phyloP scores from a whole-genome alignment of 2,329 filamentous ascomycete species.

The Metarhizium sp. region DNA sequence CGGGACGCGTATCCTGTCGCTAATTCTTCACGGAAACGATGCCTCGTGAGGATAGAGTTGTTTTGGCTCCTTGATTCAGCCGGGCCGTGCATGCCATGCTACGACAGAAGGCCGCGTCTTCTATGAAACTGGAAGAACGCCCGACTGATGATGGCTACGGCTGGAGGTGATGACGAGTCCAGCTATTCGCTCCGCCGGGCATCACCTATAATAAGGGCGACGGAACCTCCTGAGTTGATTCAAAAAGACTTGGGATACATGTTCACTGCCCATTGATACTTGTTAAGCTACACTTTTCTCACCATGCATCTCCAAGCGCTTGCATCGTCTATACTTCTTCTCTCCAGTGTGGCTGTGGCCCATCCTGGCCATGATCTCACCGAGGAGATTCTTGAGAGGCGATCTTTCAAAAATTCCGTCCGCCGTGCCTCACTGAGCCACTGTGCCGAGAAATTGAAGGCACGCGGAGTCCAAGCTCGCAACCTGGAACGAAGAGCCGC shows the following conservation, averaged over 20 bases:
- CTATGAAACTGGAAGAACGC: not conserved
- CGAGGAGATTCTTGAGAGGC: constrained; percentile 39
- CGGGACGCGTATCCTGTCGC: not conserved
- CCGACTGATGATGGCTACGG: not conserved
- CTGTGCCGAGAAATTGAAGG: constrained; percentile 35
- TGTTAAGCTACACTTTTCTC: not conserved
- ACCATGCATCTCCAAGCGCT: not conserved
- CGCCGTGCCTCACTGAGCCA: constrained; percentile 34
- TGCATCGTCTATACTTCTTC: not conserved
- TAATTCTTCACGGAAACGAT: too few relatives aligned
- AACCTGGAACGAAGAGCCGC: constrained; percentile 35
- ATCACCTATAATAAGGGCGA: not conserved
- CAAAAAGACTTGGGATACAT: not conserved
- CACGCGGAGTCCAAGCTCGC: constrained; percentile 33
- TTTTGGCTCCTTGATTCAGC: not conserved
- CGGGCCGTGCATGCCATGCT: not conserved
- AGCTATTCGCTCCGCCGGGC: not conserved
- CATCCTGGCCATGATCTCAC: constrained; percentile 40
- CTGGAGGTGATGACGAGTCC: not conserved
- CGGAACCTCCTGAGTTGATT: not conserved
- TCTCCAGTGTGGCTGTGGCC: constrained; percentile 13
- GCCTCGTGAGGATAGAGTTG: not conserved
- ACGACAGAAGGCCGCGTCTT: not conserved
- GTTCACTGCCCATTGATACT: not conserved
- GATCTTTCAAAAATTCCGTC: constrained; percentile 27